Conservation (phyloP, 208 protist genomes). For the Crithidia fasciculata region DNA sequence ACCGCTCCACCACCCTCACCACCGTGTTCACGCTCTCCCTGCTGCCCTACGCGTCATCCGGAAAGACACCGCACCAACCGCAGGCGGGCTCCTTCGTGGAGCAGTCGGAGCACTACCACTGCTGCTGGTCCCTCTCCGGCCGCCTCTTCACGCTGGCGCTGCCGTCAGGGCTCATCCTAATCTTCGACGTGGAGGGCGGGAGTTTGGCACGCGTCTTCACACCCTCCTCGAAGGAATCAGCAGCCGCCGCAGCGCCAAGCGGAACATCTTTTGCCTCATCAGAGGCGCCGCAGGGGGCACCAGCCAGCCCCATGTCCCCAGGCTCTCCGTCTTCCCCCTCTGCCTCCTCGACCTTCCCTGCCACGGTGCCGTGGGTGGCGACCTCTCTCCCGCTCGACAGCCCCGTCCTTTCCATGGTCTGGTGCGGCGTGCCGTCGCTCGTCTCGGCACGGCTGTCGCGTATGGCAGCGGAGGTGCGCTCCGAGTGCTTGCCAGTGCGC, state of each 20-base stretch:
- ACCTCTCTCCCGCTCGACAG: slow-evolving; percentile 26
- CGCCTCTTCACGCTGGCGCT: slow-evolving; percentile 70
- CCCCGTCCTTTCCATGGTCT: slow-evolving; percentile 32
- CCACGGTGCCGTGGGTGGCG: slow-evolving; percentile 11
- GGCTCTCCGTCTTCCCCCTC: not conserved
- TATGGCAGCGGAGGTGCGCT: slow-evolving; percentile 18
- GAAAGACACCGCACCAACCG: no score
- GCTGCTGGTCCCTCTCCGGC: slow-evolving; percentile 77
- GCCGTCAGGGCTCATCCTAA: slow-evolving; percentile 44
- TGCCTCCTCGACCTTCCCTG: not conserved
- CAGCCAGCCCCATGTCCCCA: not conserved
- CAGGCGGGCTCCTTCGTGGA: no score
- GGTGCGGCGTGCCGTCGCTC: slow-evolving; percentile 30
- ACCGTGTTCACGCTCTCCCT: slow-evolving; percentile 52
- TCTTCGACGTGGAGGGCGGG: slow-evolving; percentile 78
- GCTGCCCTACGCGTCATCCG: not conserved
- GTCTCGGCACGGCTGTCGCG: slow-evolving; percentile 1
- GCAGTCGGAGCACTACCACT: slow-evolving; percentile 14
- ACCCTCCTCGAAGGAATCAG: not conserved
- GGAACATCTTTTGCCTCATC: not conserved
- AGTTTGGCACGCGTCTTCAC: slow-evolving; percentile 61
- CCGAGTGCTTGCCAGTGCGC: slow-evolving; percentile 37
- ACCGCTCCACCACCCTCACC: slow-evolving; percentile 81
- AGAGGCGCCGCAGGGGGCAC: not conserved
- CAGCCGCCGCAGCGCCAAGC: not conserved